Evolutionary conservation across 352 stramenopile genomes (phyloP).

Genomic region (Phytophthora sansomeana): DNA sequence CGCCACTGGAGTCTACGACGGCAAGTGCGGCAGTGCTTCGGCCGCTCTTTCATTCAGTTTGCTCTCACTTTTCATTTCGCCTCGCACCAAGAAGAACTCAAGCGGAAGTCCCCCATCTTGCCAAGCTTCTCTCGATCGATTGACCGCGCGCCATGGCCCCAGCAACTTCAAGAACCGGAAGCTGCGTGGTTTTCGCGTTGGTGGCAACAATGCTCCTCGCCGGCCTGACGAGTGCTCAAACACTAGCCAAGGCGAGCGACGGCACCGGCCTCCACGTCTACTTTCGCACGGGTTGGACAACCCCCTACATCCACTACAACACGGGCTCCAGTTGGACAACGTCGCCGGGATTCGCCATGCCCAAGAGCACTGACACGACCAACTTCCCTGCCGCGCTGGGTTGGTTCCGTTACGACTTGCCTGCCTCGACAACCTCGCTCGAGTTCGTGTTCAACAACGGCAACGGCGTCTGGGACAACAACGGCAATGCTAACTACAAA

Average conservation of each 20-base stretch:
- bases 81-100: conserved; percentile 11
- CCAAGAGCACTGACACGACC: conserved; percentile 28
- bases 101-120: neutral
- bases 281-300: conserved; percentile 56
- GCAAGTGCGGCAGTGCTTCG: neutral
- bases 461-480: conserved; percentile 39
- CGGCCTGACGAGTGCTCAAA: conserved; percentile 34
- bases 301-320: conserved; percentile 62
- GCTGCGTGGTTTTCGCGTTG: conserved; percentile 1
- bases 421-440: conserved; percentile 18
- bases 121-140: conserved; percentile 2
- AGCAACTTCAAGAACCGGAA: conserved; percentile 4
- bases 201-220: conserved; percentile 22
- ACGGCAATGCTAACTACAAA: conserved; percentile 40
- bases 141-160: conserved; percentile 4
- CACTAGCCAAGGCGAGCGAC: conserved; percentile 43
- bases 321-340: conserved; percentile 44
- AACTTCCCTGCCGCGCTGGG: conserved; percentile 33
- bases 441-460: conserved; percentile 42
- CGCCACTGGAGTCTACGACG: neutral
- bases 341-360: conserved; percentile 39
- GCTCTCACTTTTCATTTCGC: conserved; percentile 35
- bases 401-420: conserved; percentile 40
- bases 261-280: conserved; percentile 55
- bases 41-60: neutral